Evolutionary conservation across 2,329 filamentous ascomycete species (phyloP).

Genomic region (Ophiostoma triangulosporum): DNA sequence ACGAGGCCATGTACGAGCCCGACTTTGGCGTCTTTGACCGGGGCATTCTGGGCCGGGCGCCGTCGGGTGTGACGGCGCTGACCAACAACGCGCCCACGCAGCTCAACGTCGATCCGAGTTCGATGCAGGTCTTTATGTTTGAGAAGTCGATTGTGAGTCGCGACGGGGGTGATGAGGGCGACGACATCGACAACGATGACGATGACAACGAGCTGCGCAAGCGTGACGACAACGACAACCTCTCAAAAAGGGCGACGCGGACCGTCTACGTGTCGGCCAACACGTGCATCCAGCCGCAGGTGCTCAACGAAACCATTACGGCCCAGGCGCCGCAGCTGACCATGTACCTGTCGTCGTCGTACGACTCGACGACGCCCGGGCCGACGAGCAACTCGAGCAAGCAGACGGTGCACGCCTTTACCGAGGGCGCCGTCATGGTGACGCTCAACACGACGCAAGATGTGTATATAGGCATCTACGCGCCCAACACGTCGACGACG

Average conservation of each 20-base stretch:
- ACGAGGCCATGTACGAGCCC: slow-evolving; percentile 36
- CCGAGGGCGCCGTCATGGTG: slow-evolving; percentile 56
- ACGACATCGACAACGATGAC: slow-evolving; percentile 11
- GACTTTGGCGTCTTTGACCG: slow-evolving; percentile 48
- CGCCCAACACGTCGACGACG: slow-evolving; percentile 46
- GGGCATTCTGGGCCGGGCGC: slow-evolving; percentile 48
- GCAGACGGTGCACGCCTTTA: slow-evolving; percentile 38
- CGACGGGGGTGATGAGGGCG: slow-evolving; percentile 14
- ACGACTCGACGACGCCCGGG: slow-evolving; percentile 51
- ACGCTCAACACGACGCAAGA: slow-evolving; percentile 48
- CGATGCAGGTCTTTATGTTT: slow-evolving; percentile 51
- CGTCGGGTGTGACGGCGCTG: slow-evolving; percentile 34
- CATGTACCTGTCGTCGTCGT: slow-evolving; percentile 60
- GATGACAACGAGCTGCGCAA: slow-evolving; percentile 6
- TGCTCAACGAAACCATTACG: slow-evolving; percentile 28
- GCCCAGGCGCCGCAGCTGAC: slow-evolving; percentile 55
- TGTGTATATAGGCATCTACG: slow-evolving; percentile 64
- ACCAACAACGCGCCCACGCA: slow-evolving; percentile 51
- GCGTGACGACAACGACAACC: neutral
- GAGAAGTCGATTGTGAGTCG: slow-evolving; percentile 37
- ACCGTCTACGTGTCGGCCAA: slow-evolving; percentile 73
- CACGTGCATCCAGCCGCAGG: slow-evolving; percentile 64
- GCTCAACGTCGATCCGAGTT: slow-evolving; percentile 49
- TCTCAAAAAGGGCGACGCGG: slow-evolving; percentile 20
- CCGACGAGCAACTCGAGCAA: slow-evolving; percentile 34